A percentile compares a stretch with the other conserved stretches of the same genome.
Conservation (phyloP, 176 grass and related monocot genomes). For the Musa beccarii region DNA sequence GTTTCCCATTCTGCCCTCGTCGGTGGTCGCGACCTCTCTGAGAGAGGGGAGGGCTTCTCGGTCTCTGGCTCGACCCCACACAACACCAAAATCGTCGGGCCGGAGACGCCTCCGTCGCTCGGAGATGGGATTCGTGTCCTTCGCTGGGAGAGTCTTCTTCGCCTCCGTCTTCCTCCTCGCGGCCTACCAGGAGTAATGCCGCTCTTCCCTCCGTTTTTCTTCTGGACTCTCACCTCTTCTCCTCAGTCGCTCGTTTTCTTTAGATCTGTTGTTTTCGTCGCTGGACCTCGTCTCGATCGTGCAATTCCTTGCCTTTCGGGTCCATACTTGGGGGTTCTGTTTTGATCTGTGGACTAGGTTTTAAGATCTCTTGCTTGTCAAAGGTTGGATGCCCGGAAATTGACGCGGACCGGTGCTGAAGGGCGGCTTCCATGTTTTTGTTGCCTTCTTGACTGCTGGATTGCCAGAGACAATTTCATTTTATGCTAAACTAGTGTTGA, state of each 20-base stretch:
- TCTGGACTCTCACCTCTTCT: not conserved
- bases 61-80: not conserved
- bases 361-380: not conserved
- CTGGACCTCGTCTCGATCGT: not conserved
- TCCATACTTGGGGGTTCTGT: not conserved
- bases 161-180: slow-evolving; percentile 75
- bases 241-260: not conserved
- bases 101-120: not conserved
- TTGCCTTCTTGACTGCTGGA: not conserved
- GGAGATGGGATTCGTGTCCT: slow-evolving; percentile 59
- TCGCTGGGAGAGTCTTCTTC: slow-evolving; percentile 69
- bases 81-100: not conserved
- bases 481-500: not conserved
- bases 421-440: not conserved
- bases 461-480: not conserved
- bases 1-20: not conserved
- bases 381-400: not conserved
- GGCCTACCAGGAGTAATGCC: slow-evolving; percentile 57
- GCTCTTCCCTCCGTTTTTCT: not conserved
- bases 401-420: not conserved
- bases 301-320: not conserved
- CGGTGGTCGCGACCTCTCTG: not conserved
- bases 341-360: not conserved
- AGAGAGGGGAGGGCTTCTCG: not conserved
- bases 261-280: slow-evolving; percentile 20